phyloP scores from a whole-genome alignment of 257 asterid genomes.

The Phtheirospermum japonicum region DNA sequence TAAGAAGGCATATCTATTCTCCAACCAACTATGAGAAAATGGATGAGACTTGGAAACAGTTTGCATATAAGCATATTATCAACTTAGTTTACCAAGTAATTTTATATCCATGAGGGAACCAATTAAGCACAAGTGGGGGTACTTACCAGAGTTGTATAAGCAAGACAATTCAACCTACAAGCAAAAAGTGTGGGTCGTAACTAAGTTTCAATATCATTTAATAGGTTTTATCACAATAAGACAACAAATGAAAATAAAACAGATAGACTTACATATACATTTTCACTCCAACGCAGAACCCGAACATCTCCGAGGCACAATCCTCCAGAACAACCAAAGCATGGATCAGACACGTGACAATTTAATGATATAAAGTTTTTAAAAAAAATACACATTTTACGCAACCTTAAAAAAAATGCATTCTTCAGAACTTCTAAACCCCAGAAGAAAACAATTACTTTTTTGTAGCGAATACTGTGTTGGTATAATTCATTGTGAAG shows the following conservation, averaged over 20 bases:
- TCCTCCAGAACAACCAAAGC: conserved; percentile 77
- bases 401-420: too few relatives aligned
- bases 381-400: conserved; percentile 3
- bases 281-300: conserved; percentile 52
- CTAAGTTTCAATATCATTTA: conserved; percentile 17
- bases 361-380: conserved; percentile 28
- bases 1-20: conserved; percentile 1
- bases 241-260: conserved; percentile 10
- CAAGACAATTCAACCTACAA: conserved; percentile 38
- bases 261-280: conserved; percentile 47
- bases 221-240: neutral
- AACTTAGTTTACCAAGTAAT: conserved; percentile 4
- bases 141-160: conserved; percentile 46
- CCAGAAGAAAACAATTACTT: neutral
- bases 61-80: conserved; percentile 10
- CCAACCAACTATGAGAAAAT: neutral
- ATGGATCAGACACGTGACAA: conserved; percentile 60
- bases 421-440: neutral
- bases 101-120: neutral
- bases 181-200: conserved; percentile 37
- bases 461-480: neutral
- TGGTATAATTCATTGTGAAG: conserved; percentile 1
- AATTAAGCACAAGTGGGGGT: conserved; percentile 16
- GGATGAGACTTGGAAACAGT: neutral
- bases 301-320: conserved; percentile 53